These are phyloP conservation scores for Suhomyces chickasaworum DNA, from an alignment of 1,139 yeast species.

Conservation along the genomic window DNA sequence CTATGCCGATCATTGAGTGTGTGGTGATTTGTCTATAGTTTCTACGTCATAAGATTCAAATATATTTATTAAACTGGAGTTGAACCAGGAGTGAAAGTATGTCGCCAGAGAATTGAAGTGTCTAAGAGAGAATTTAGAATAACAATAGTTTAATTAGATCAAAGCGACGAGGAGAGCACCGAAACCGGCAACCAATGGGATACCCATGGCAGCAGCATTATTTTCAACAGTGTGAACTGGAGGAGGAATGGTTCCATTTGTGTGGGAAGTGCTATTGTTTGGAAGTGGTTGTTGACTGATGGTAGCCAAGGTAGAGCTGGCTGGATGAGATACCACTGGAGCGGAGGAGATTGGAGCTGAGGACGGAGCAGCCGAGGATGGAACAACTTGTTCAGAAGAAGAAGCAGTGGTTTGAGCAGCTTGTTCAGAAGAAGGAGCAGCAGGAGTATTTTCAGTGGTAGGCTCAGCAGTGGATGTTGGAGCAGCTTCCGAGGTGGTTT, in stretches of 20 bases:
- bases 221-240: conserved; percentile 8
- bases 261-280: not conserved
- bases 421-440: conserved; percentile 10
- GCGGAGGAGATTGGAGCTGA: conserved; percentile 3
- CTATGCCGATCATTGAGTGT: too few species aligned
- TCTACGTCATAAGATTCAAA: not conserved
- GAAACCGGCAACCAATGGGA: conserved; percentile 38
- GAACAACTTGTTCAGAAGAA: conserved; percentile 1
- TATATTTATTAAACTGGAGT: not conserved
- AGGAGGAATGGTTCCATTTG: conserved; percentile 5
- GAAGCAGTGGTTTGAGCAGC: conserved; percentile 3
- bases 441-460: conserved; percentile 1
- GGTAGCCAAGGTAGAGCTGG: not conserved
- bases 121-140: not conserved
- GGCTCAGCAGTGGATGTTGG: conserved; percentile 6
- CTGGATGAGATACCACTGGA: not conserved
- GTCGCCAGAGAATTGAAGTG: conserved; percentile 10
- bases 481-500: conserved; percentile 5
- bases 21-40: too few species aligned
- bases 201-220: conserved; percentile 21
- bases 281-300: not conserved
- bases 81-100: not conserved
- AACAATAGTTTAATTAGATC: conserved; percentile 23
- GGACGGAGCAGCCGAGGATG: conserved; percentile 10
- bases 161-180: conserved; percentile 42